Conservation (phyloP, 108 stramenopile genomes). For the Bacterosira constricta region DNA sequence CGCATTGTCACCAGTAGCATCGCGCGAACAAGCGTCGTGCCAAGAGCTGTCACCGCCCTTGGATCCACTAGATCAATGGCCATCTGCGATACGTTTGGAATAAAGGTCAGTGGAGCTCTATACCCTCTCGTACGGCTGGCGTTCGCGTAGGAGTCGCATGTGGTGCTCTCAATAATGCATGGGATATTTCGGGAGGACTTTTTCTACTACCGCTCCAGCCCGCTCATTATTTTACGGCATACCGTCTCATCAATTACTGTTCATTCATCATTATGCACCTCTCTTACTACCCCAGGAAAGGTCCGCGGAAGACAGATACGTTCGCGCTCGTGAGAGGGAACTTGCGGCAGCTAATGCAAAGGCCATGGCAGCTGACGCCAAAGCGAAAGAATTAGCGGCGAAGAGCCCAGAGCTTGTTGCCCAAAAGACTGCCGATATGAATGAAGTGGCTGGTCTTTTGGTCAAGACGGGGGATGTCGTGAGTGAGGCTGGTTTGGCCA, state of each 20-base stretch:
- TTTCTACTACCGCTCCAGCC: not conserved
- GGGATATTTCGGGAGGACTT: too few relatives aligned
- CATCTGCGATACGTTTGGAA: not conserved
- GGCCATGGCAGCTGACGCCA: constrained; percentile 16
- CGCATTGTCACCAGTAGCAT: not conserved
- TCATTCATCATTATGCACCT: not conserved
- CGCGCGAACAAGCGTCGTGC: not conserved
- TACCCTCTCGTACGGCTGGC: not conserved
- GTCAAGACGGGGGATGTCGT: constrained; percentile 43
- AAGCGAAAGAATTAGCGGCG: constrained; percentile 24
- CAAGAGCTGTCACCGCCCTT: not conserved
- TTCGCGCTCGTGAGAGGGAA: constrained; percentile 46
- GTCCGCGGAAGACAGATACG: constrained; percentile 52
- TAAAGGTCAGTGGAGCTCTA: not conserved
- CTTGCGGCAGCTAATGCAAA: constrained; percentile 16
- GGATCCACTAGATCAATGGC: not conserved
- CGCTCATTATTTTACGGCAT: not conserved
- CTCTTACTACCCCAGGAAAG: too few relatives aligned
- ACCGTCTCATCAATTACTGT: not conserved
- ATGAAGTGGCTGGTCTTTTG: constrained; percentile 40
- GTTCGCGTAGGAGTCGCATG: too few relatives aligned
- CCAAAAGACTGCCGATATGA: constrained; percentile 39
- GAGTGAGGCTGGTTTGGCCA: constrained; percentile 50
- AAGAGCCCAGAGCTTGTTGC: constrained; percentile 29
- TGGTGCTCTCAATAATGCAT: too few relatives aligned